phyloP scores from a whole-genome alignment of 1,139 yeast genomes.

The Blastobotrys persicus region DNA sequence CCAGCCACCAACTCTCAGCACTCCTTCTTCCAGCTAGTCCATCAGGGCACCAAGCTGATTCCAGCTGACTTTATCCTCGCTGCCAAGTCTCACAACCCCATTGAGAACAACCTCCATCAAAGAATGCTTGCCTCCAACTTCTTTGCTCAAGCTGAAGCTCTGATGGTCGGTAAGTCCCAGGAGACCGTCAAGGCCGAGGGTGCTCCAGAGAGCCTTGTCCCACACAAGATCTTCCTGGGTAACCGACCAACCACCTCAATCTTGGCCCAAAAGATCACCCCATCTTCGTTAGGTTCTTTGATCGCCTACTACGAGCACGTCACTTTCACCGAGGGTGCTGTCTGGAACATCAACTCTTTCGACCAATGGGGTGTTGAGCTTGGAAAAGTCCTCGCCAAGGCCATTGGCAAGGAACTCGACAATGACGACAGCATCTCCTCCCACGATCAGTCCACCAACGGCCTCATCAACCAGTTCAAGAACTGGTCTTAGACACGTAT shows the following conservation, averaged over 20 bases:
- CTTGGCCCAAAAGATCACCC: constrained; percentile 91
- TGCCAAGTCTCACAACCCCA: constrained; percentile 97
- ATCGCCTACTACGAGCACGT: constrained; percentile 97
- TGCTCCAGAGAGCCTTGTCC: constrained; percentile 74
- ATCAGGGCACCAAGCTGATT: constrained; percentile 96
- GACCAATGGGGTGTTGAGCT: constrained; percentile 99
- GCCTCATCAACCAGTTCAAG: constrained; percentile 92
- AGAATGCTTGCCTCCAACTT: constrained; percentile 96
- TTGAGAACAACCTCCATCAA: constrained; percentile 91
- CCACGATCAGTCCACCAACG: constrained; percentile 90
- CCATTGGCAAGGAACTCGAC: constrained; percentile 82
- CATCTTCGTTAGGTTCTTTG: constrained; percentile 91
- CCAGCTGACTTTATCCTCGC: constrained; percentile 97
- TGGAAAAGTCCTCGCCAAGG: constrained; percentile 97
- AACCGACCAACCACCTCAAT: constrained; percentile 99
- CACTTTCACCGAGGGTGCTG: constrained; percentile 96
- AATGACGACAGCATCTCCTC: constrained; percentile 52
- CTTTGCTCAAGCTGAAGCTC: constrained; percentile 97
- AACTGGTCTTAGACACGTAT: constrained; percentile 56
- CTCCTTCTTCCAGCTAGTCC: constrained; percentile 98
- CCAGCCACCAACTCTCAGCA: constrained; percentile 99
- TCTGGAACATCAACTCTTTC: constrained; percentile 98
- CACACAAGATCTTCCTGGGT: constrained; percentile 95
- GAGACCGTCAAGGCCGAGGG: constrained; percentile 87
- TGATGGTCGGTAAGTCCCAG: constrained; percentile 92